phyloP scores from a whole-genome alignment of 2,329 filamentous ascomycete species.

The Verticillium dahliae region DNA sequence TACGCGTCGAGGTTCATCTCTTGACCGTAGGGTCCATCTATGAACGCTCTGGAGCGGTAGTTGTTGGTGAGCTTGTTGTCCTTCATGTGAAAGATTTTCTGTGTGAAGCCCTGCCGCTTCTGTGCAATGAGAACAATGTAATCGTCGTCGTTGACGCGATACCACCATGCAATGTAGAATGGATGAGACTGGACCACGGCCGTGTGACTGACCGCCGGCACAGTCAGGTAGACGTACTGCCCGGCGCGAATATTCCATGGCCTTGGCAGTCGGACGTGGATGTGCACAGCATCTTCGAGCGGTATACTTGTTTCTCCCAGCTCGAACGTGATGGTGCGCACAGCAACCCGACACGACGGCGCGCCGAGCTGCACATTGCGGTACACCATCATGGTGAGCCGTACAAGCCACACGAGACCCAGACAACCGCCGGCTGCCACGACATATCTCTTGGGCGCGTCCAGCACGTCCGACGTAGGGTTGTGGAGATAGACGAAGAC shows the following conservation, averaged over 20 bases:
- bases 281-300: not conserved
- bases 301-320: not conserved
- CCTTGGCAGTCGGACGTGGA: not conserved
- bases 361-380: not conserved
- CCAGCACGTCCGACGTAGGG: not conserved
- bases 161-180: not conserved
- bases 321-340: not conserved
- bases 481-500: not conserved
- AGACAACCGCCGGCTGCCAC: not conserved
- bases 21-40: not conserved
- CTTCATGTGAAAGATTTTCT: too few species aligned
- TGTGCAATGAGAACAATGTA: not conserved
- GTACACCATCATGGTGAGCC: not conserved
- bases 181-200: not conserved
- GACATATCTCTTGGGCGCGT: not conserved
- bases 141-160: not conserved
- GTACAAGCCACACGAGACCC: not conserved
- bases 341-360: not conserved
- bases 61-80: too few species aligned
- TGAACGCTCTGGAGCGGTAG: not conserved
- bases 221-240: not conserved
- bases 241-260: not conserved
- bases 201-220: not conserved
- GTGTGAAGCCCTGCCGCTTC: too few species aligned
- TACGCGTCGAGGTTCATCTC: not conserved